These are phyloP conservation scores for Geotrichum restrictum DNA, from an alignment of 1,139 yeast species.

Conservation along the genomic window DNA sequence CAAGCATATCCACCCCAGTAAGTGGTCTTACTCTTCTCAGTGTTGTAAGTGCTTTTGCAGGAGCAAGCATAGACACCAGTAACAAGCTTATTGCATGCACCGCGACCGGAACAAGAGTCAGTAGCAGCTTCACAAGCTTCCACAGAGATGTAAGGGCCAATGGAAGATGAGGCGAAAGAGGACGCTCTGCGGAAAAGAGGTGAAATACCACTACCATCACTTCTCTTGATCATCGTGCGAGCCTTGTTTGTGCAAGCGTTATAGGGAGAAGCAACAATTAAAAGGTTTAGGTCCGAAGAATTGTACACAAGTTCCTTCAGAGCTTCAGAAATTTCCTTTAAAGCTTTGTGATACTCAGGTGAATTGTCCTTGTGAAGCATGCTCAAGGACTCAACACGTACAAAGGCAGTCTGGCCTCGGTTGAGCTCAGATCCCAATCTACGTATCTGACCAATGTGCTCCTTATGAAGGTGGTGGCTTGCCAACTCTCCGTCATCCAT, in stretches of 20 bases:
- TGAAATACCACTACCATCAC: conserved; percentile 1
- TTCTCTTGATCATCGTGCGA: conserved; percentile 16
- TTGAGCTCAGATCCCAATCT: conserved; percentile 18
- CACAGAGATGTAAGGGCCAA: conserved; percentile 36
- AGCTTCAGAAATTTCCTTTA: conserved; percentile 18
- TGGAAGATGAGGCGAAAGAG: conserved; percentile 2
- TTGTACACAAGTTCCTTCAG: conserved; percentile 18
- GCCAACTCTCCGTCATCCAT: conserved; percentile 21
- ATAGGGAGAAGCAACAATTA: conserved; percentile 28
- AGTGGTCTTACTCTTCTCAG: conserved; percentile 49
- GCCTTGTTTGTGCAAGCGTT: conserved; percentile 23
- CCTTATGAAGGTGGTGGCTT: conserved; percentile 19
- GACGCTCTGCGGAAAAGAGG: conserved; percentile 12
- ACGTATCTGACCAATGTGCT: conserved; percentile 20
- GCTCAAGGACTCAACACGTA: conserved; percentile 22
- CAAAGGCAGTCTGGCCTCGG: conserved; percentile 22
- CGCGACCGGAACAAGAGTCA: conserved; percentile 58
- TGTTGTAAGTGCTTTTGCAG: conserved; percentile 52
- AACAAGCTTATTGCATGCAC: conserved; percentile 47
- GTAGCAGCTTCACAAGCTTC: conserved; percentile 55
- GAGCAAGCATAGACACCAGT: conserved; percentile 48
- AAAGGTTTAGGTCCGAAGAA: conserved; percentile 21
- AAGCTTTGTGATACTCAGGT: conserved; percentile 18
- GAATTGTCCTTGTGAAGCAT: conserved; percentile 16
- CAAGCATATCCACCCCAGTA: conserved; percentile 67